Evolutionary conservation across 305 asterid genomes (phyloP), one percentile per base, ranked within the genome.

Genomic region (Solanum hybrid): DNA sequence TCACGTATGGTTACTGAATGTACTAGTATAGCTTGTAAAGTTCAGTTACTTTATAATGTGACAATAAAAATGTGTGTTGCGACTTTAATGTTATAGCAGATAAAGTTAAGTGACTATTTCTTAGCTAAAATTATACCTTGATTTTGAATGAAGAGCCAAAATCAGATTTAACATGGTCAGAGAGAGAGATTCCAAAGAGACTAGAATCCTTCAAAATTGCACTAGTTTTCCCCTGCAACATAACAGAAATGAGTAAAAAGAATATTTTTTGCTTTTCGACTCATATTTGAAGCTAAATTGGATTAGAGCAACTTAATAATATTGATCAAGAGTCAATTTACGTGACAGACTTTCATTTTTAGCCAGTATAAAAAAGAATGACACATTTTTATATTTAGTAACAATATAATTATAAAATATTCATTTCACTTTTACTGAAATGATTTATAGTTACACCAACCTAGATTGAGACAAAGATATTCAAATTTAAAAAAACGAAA

Each of bases 181-280:
- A 92, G 38, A 97, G 86, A 66, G 99, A 90, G 5, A 94, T 93
- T 88, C 99, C 99, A 91, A 96, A 94, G 5, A 97, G 92, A 89
- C 92, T 89, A 1, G 98, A 93, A 87, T 95, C 98, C 91, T 94
- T 96, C 37, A 92, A 89, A 81, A 93, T 89, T 86, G 92, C 95
- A 88, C 92, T 78, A 73, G 89, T 26, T 88, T 94, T 97, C 12
- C 95, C 96, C 99, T 93, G 92, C 82, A 88, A 88, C 76, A 86
- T 72, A 88, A 87, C 17, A 86, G 7, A 38, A 42, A 75, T 71
- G 6, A 2, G 35, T 11, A 1, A 6, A 80, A 79, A 79, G 20
- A 40, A 11, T 40, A 40, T 10, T 11, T 40, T 24, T 4, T 2
- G 2, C 31, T 69, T 69, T 69, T 69, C 1, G 1, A n/a, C 7